A percentile compares a stretch with the other conserved stretches of the same genome.
Evolutionary conservation across 2,329 filamentous ascomycete genomes (phyloP).

Genomic region (Metarhizium rileyi): DNA sequence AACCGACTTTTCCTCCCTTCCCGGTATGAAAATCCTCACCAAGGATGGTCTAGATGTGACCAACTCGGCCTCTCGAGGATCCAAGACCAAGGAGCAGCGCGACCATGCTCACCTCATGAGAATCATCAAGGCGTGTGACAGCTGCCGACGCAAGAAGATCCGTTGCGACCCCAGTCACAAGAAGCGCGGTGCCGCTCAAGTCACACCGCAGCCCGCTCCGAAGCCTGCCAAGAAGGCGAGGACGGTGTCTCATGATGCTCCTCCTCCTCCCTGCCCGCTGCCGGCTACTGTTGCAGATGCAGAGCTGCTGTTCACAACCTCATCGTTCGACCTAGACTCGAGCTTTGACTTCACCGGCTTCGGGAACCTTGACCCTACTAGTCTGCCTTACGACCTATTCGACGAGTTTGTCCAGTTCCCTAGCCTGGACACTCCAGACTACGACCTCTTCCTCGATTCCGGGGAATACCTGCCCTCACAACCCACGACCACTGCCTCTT

Average conservation of each 20-base stretch:
- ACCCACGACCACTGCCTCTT: constrained; percentile 12
- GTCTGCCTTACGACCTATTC: constrained; percentile 24
- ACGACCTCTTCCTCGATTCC: constrained; percentile 37
- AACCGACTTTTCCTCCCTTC: constrained; percentile 41
- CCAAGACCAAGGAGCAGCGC: constrained; percentile 58
- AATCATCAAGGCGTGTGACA: constrained; percentile 57
- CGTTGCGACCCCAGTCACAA: constrained; percentile 52
- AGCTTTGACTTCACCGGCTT: constrained; percentile 14
- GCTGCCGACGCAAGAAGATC: constrained; percentile 53
- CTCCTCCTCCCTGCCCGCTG: constrained; percentile 12
- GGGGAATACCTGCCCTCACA: constrained; percentile 32
- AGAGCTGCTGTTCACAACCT: constrained; percentile 1
- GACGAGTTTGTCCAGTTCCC: constrained; percentile 38
- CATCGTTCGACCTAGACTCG: constrained; percentile 12
- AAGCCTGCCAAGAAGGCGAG: constrained; percentile 35
- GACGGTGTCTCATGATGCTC: constrained; percentile 11
- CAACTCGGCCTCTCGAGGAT: constrained; percentile 49
- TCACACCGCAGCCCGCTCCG: constrained; percentile 16
- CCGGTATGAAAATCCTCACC: constrained; percentile 59
- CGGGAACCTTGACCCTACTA: constrained; percentile 11
- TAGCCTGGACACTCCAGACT: constrained; percentile 24
- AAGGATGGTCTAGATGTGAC: constrained; percentile 54
- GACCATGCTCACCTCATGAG: constrained; percentile 58
- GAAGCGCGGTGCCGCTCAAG: constrained; percentile 30
- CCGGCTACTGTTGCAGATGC: not conserved